These are phyloP conservation scores for Lentithecium fluviatile DNA, from an alignment of 495 filamentous ascomycete genomes.

Conservation along the genomic window DNA sequence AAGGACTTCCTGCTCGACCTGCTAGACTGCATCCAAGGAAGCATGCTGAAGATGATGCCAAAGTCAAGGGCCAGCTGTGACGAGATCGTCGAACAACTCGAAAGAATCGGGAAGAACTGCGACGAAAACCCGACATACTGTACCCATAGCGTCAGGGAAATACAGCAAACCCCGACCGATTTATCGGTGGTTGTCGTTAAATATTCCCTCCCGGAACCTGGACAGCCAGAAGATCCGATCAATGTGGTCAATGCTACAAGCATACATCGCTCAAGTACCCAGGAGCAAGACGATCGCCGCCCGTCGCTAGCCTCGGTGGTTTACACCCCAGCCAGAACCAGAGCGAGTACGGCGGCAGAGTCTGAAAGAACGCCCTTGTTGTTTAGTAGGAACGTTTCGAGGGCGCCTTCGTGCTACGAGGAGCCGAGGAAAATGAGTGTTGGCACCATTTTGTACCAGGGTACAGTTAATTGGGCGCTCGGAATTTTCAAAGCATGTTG, in stretches of 20 bases:
- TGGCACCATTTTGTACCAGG: too few relatives aligned
- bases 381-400: too few relatives aligned
- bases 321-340: too few relatives aligned
- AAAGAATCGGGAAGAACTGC: not conserved
- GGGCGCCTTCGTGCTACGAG: too few relatives aligned
- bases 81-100: not conserved
- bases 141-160: not conserved
- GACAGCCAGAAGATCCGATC: not conserved
- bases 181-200: not conserved
- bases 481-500: too few relatives aligned
- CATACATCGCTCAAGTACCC: too few relatives aligned
- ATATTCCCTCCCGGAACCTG: not conserved
- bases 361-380: too few relatives aligned
- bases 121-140: not conserved
- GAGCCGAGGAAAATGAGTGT: too few relatives aligned
- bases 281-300: too few relatives aligned
- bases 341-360: too few relatives aligned
- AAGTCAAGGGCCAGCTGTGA: not conserved
- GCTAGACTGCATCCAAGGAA: conserved; percentile 4
- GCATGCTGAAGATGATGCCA: not conserved
- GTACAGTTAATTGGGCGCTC: too few relatives aligned
- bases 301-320: too few relatives aligned
- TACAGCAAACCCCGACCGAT: not conserved
- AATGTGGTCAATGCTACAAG: not conserved
- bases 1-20: conserved; percentile 19